Base-by-base conservation (phyloP, 208 protist species). In the Balamuthia mandrillaris region DNA sequence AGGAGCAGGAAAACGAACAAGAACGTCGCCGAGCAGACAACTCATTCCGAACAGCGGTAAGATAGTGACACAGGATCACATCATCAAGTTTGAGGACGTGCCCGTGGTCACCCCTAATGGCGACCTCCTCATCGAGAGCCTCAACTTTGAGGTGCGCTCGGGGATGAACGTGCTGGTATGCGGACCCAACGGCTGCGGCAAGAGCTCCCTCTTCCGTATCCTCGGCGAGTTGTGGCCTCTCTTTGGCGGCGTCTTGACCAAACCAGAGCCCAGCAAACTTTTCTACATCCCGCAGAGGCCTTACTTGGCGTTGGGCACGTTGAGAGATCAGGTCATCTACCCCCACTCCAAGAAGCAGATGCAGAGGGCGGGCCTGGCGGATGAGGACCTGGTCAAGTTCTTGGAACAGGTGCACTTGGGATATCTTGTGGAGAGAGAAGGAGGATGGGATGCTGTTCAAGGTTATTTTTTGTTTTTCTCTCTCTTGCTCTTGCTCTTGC, bases 181-280 rank as follows among this genome's bases (percentile, higher is more conserved):
- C n/a, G 88, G 88, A 58, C 88, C 88, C 65, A 91, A 91, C 54
- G 88, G 88, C 35, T 84, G 81, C 27, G 88, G 88, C 35, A 91
- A 91, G 81, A 85, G 81, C 65, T 91, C 90, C 12, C 58, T 92
- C 16, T 92, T 93, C 87, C 88, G 91, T 35, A 88, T 93, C 47
- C 41, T 93, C 0, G 88, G 91, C 51, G 91, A 86, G 47, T 63
- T 93, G 16, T 93, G 91, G 91, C 91, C 91, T 49, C 27, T 92
- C 14, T 88, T 89, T 63, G 85, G 87, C 29, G 89, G 89, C 52
- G 58, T 54, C 4, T 56, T 93, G 7, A 81, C 85, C 44, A 91
- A 89, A 54, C 91, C 91, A 42, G 39, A 51, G 39, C 83, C 86
- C 18, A 72, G 84, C 45, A 68, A 92, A 47, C 77, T 91, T 14